A percentile compares a stretch with the other conserved stretches of the same genome.
phyloP scores from a whole-genome alignment of 306 rosid genomes.

The Glycine latifolia region DNA sequence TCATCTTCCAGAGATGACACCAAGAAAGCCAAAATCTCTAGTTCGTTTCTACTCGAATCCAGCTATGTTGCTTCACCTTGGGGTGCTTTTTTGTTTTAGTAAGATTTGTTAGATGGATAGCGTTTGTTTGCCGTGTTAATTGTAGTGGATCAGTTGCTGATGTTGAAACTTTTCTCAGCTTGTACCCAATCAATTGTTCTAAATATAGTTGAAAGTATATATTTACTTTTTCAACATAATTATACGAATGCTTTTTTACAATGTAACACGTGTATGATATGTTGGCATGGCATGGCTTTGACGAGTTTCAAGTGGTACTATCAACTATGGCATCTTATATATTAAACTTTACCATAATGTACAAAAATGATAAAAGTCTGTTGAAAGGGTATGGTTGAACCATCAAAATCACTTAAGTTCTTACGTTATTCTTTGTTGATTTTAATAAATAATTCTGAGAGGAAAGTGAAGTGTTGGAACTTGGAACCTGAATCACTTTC shows the following conservation, averaged over 20 bases:
- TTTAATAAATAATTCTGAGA: background rate
- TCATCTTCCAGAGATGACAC: constrained; percentile 48
- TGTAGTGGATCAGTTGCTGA: constrained; percentile 39
- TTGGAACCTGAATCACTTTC: background rate
- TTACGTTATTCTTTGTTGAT: background rate
- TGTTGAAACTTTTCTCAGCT: constrained; percentile 35
- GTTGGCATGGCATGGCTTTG: background rate
- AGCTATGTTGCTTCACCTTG: constrained; percentile 42
- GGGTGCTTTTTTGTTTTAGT: constrained; percentile 39
- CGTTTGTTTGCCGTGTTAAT: constrained; percentile 20
- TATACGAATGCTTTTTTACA: constrained; percentile 10
- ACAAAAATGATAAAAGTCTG: background rate
- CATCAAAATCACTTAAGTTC: background rate
- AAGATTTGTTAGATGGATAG: constrained; percentile 33
- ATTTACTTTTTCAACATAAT: background rate
- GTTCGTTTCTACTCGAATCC: constrained; percentile 31
- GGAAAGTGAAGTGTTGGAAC: background rate
- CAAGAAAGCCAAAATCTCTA: constrained; percentile 45
- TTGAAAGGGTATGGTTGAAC: background rate
- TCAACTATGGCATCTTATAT: background rate
- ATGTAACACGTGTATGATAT: constrained; percentile 6
- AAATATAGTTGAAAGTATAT: constrained; percentile 28
- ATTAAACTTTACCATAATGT: background rate
- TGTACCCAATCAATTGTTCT: constrained; percentile 41
- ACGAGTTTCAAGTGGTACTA: constrained; percentile 1